Evolutionary conservation across 805 yeast species (phyloP).

Genomic region (Yamadazyma sp.): DNA sequence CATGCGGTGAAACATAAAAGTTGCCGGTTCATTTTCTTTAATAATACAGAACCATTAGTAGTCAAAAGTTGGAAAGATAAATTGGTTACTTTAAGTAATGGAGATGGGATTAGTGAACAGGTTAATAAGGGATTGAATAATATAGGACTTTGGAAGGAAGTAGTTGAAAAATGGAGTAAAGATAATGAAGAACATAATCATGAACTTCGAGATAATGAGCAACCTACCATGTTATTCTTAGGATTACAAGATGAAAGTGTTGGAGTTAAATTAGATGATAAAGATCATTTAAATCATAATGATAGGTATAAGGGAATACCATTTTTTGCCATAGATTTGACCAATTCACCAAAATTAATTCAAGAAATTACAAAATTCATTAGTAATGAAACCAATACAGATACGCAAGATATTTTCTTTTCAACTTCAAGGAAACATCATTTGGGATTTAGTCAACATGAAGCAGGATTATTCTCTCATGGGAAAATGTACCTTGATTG

Average conservation of each 20-base stretch:
- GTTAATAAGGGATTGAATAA: constrained; percentile 18
- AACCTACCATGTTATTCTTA: constrained; percentile 40
- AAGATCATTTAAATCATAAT: constrained; percentile 37
- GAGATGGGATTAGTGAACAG: constrained; percentile 23
- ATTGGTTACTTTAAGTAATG: constrained; percentile 35
- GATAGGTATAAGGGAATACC: constrained; percentile 60
- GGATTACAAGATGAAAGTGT: constrained; percentile 48
- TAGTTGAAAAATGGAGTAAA: constrained; percentile 22
- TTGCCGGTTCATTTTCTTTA: constrained; percentile 48
- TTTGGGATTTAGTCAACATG: constrained; percentile 33
- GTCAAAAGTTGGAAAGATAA: constrained; percentile 25
- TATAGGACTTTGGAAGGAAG: constrained; percentile 15
- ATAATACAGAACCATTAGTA: constrained; percentile 28
- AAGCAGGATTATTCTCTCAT: constrained; percentile 73
- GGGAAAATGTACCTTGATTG: constrained; percentile 85
- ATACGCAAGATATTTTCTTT: constrained; percentile 18
- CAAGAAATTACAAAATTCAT: constrained; percentile 26
- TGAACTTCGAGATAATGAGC: constrained; percentile 35
- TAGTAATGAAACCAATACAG: constrained; percentile 9
- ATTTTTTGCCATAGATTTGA: constrained; percentile 59
- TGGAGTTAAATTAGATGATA: constrained; percentile 29
- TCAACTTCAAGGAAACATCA: constrained; percentile 35
- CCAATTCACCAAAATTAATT: constrained; percentile 41
- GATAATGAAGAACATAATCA: constrained; percentile 34
- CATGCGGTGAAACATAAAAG: constrained; percentile 42